Percentiles rank a stretch among this genome's conserved stretches.
phyloP scores from a whole-genome alignment of 2,329 filamentous ascomycete species.

The Zasmidium cellare region DNA sequence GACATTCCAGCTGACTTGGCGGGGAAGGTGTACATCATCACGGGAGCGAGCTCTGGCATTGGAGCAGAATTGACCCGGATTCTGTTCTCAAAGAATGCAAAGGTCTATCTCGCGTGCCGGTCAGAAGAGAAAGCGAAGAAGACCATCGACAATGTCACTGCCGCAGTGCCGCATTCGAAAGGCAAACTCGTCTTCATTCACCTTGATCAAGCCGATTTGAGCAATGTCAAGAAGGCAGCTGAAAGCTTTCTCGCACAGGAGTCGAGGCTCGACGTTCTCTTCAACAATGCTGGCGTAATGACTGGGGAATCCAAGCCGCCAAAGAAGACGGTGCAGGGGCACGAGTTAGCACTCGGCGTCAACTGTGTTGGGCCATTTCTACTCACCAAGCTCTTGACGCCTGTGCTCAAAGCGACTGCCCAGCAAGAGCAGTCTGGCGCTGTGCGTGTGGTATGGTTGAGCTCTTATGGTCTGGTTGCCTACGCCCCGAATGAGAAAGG shows the following conservation, averaged over 20 bases:
- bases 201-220: slow-evolving; percentile 43
- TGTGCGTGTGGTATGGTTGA: slow-evolving; percentile 35
- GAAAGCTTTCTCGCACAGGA: background rate
- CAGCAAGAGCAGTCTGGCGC: slow-evolving; percentile 26
- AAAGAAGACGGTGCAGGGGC: slow-evolving; percentile 29
- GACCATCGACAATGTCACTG: slow-evolving; percentile 47
- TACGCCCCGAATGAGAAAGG: slow-evolving; percentile 21
- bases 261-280: slow-evolving; percentile 3
- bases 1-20: slow-evolving; percentile 41
- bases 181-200: slow-evolving; percentile 45
- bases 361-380: slow-evolving; percentile 37
- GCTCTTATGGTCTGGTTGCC: slow-evolving; percentile 18
- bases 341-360: slow-evolving; percentile 36
- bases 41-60: slow-evolving; percentile 49
- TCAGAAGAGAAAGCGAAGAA: slow-evolving; percentile 15
- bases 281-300: slow-evolving; percentile 7
- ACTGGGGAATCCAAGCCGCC: slow-evolving; percentile 23
- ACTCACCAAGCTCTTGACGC: slow-evolving; percentile 35
- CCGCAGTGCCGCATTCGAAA: slow-evolving; percentile 33
- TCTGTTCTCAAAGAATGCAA: slow-evolving; percentile 55
- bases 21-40: slow-evolving; percentile 55
- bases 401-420: slow-evolving; percentile 31
- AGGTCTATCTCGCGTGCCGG: slow-evolving; percentile 35
- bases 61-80: slow-evolving; percentile 55
- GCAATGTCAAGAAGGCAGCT: background rate